These are phyloP conservation scores for Beauveria varroae DNA, from an alignment of 2,329 filamentous ascomycete species.

Conservation along the genomic window DNA sequence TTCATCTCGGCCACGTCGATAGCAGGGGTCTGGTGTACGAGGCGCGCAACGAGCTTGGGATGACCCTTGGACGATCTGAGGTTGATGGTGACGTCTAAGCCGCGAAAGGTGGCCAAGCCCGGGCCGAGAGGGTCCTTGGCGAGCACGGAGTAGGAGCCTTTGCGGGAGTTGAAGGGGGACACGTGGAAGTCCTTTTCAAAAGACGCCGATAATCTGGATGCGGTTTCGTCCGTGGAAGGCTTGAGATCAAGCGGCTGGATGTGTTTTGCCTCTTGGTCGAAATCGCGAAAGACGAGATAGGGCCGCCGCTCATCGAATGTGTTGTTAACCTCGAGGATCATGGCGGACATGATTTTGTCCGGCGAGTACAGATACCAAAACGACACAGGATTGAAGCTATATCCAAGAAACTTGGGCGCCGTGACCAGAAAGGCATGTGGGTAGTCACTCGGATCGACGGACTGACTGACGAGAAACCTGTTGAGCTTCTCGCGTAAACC, in stretches of 20 bases:
- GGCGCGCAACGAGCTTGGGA: conserved; percentile 52
- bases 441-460: conserved; percentile 51
- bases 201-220: conserved; percentile 22
- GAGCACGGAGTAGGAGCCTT: conserved; percentile 45
- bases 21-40: conserved; percentile 45
- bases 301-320: conserved; percentile 62
- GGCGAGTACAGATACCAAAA: conserved; percentile 71
- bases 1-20: conserved; percentile 42
- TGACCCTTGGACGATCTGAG: conserved; percentile 52
- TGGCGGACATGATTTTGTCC: conserved; percentile 48
- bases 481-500: conserved; percentile 58
- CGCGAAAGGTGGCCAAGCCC: conserved; percentile 28
- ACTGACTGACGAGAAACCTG: conserved; percentile 46
- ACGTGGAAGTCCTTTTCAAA: conserved; percentile 71
- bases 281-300: conserved; percentile 23
- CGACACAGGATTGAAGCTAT: conserved; percentile 68
- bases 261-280: conserved; percentile 16
- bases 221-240: conserved; percentile 18
- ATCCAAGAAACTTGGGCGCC: conserved; percentile 59
- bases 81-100: conserved; percentile 53
- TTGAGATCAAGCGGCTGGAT: background rate
- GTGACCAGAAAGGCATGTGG: conserved; percentile 65
- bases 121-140: conserved; percentile 38
- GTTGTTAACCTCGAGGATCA: conserved; percentile 70
- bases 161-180: conserved; percentile 63